phyloP scores from a whole-genome alignment of 306 rosid genomes.

The Sicyos edulis region DNA sequence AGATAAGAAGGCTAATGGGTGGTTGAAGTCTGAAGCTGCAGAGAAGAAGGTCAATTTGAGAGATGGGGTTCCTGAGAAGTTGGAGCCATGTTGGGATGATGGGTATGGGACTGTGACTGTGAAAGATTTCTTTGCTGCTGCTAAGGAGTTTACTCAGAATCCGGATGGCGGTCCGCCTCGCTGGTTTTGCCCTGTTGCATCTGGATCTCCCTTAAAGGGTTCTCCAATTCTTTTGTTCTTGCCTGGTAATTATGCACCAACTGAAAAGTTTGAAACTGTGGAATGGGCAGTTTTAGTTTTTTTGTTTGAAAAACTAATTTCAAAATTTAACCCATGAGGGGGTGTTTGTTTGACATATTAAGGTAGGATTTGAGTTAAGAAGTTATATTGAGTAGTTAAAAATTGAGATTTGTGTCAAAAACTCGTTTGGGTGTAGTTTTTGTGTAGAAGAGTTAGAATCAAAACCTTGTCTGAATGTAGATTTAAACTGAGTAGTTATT shows the following conservation, averaged over 20 bases:
- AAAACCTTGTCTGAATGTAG: too few relatives aligned
- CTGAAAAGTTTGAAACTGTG: neutral
- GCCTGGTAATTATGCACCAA: constrained; percentile 49
- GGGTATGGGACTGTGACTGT: constrained; percentile 73
- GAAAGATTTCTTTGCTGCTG: constrained; percentile 56
- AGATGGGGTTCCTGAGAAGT: constrained; percentile 25
- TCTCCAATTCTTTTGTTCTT: constrained; percentile 70
- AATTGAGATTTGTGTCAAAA: too few relatives aligned
- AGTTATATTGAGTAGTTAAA: too few relatives aligned
- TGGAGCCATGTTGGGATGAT: constrained; percentile 71
- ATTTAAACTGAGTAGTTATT: too few relatives aligned
- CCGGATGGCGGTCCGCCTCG: constrained; percentile 76
- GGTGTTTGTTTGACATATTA: too few relatives aligned
- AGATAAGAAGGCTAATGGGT: constrained; percentile 33
- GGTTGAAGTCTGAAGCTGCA: constrained; percentile 23
- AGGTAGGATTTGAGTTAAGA: too few relatives aligned
- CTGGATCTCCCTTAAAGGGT: constrained; percentile 39
- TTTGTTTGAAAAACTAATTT: neutral
- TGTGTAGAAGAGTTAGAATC: too few relatives aligned
- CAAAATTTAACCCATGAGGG: too few relatives aligned
- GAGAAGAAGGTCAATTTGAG: constrained; percentile 20
- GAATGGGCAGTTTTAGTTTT: too few relatives aligned
- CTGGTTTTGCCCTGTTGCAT: constrained; percentile 75
- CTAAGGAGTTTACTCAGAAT: constrained; percentile 38
- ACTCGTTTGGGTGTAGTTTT: too few relatives aligned